These are phyloP conservation scores for Kockovaella imperatae DNA, from an alignment of 768 basidiomycete genomes.

Conservation along the genomic window DNA sequence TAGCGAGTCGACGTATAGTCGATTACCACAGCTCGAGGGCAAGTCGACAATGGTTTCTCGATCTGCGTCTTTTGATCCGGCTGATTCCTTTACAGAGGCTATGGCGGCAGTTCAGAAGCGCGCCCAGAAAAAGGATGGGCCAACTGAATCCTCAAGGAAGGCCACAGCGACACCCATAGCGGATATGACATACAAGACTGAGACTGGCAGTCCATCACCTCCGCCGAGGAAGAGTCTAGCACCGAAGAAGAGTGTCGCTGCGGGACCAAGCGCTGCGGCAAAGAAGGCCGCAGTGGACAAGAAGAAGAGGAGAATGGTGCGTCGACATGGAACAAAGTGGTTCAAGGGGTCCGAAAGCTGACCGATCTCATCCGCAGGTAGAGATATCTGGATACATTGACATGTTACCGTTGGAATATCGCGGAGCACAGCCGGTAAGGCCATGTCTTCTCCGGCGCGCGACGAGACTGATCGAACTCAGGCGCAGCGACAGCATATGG, in stretches of 20 bases:
- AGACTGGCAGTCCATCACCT: conserved; percentile 19
- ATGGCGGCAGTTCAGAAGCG: no score
- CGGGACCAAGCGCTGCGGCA: conserved; percentile 30
- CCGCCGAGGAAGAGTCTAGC: conserved; percentile 39
- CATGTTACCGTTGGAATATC: conserved; percentile 77
- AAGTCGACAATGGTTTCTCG: no score
- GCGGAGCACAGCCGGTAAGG: conserved; percentile 76
- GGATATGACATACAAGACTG: conserved; percentile 42
- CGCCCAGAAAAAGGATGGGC: no score
- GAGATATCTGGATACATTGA: conserved; percentile 62
- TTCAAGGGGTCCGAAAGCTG: no score
- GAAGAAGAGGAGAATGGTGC: conserved; percentile 70
- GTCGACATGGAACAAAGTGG: conserved; percentile 18
- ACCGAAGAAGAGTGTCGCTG: conserved; percentile 44
- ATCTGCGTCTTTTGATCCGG: no score
- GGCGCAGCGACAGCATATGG: conserved; percentile 43
- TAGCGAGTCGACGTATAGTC: conserved; percentile 6
- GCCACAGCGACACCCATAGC: no score
- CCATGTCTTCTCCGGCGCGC: not conserved
- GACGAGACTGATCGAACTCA: conserved; percentile 1
- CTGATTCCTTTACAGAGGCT: no score
- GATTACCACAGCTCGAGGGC: conserved; percentile 4
- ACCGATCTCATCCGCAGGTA: conserved; percentile 13
- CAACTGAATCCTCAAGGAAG: no score
- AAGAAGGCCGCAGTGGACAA: conserved; percentile 54